These are phyloP conservation scores for Sisymbrium altissimum DNA, from an alignment of 345 rosid species.

Conservation along the genomic window DNA sequence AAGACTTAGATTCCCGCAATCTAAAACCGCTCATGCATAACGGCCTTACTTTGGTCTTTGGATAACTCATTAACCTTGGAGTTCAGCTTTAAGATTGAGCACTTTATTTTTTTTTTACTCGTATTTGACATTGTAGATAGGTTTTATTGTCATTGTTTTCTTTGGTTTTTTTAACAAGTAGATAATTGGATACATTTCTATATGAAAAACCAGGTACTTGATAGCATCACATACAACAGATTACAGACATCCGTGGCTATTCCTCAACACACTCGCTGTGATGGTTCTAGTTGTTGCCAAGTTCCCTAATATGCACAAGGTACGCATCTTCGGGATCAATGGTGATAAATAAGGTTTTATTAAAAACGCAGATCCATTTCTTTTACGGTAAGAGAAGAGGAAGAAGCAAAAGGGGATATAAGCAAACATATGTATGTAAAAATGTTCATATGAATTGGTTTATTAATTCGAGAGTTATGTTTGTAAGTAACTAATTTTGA, in stretches of 20 bases:
- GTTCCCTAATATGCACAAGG: conserved; percentile 99
- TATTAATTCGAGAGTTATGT: background rate
- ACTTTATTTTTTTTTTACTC: background rate
- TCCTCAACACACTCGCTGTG: conserved; percentile 85
- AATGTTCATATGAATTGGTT: conserved; percentile 26
- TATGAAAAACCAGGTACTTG: conserved; percentile 57
- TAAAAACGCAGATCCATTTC: background rate
- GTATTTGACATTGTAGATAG: background rate
- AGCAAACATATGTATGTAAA: conserved; percentile 6
- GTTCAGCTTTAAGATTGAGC: background rate
- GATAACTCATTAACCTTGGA: background rate
- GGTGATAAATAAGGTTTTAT: conserved; percentile 49
- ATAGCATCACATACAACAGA: conserved; percentile 98
- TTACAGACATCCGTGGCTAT: conserved; percentile 88
- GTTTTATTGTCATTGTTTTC: background rate
- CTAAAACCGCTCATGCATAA: background rate
- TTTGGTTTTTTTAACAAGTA: background rate
- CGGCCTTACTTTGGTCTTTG: background rate
- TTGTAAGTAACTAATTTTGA: conserved; percentile 33
- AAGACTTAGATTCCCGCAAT: background rate
- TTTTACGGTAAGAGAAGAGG: conserved; percentile 5
- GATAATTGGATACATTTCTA: background rate
- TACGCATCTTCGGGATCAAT: conserved; percentile 97
- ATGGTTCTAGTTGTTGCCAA: conserved; percentile 86
- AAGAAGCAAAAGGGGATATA: background rate